These are phyloP conservation scores for Athelia psychrophila DNA, from an alignment of 1,284 basidiomycete genomes.

Conservation along the genomic window DNA sequence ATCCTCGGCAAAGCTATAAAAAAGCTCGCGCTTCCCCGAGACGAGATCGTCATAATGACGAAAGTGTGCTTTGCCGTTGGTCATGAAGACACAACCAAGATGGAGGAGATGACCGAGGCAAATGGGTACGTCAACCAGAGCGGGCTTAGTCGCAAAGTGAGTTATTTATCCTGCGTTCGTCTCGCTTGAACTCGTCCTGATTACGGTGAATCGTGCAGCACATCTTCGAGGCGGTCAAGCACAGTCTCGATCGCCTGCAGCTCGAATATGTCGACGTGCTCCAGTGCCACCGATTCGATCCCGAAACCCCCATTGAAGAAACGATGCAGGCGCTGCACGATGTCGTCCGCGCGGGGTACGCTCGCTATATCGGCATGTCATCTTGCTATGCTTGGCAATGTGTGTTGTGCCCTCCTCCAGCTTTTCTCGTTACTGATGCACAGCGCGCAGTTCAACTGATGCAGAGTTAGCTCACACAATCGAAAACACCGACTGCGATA, in stretches of 20 bases:
- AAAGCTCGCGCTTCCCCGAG: constrained; percentile 64
- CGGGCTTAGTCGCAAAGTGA: constrained; percentile 33
- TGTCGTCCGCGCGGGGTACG: constrained; percentile 55
- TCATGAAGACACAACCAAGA: neutral
- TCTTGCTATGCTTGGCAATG: constrained; percentile 42
- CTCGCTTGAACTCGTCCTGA: neutral
- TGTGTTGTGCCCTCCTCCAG: constrained; percentile 15
- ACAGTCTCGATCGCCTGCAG: constrained; percentile 42
- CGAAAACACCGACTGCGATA: too few species aligned
- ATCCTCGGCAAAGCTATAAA: constrained; percentile 82
- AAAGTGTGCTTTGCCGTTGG: constrained; percentile 42
- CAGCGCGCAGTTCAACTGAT: constrained; percentile 40
- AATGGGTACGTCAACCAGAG: constrained; percentile 42
- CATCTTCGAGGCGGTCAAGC: constrained; percentile 52
- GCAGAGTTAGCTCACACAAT: too few species aligned
- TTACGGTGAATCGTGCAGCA: constrained; percentile 21
- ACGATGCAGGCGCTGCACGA: constrained; percentile 68
- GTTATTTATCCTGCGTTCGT: neutral
- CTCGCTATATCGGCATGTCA: constrained; percentile 63
- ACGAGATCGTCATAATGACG: constrained; percentile 76
- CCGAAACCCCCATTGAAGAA: constrained; percentile 53
- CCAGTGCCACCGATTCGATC: constrained; percentile 53
- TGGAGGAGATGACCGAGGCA: neutral
- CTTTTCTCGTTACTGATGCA: neutral
- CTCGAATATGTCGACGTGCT: constrained; percentile 51